A percentile compares a stretch with the other conserved stretches of the same genome.
These are phyloP conservation scores for Scutellaria baicalensis DNA, from an alignment of 257 asterid genomes.

Conservation along the genomic window DNA sequence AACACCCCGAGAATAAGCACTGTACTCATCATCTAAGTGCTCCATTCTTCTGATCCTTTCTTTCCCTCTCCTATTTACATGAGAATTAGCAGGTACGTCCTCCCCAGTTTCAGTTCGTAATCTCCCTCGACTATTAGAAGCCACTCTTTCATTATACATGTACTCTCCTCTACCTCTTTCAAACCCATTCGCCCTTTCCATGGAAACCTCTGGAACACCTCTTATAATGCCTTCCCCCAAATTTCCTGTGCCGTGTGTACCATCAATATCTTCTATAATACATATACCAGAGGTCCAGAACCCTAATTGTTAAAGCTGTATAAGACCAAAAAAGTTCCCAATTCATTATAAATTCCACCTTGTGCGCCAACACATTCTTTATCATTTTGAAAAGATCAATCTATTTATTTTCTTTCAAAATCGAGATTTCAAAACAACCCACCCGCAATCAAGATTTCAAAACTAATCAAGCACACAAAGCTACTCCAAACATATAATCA, in stretches of 20 bases:
- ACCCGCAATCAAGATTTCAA: not conserved
- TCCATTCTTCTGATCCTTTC: slow-evolving; percentile 25
- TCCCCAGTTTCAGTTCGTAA: slow-evolving; percentile 33
- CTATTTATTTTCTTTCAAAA: not conserved
- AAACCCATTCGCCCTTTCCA: slow-evolving; percentile 22
- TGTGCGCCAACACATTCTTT: not conserved
- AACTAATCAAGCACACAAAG: not conserved
- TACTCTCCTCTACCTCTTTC: slow-evolving; percentile 19
- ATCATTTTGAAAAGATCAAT: not conserved
- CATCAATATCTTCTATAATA: slow-evolving; percentile 30
- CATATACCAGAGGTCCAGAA: slow-evolving; percentile 22
- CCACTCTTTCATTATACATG: slow-evolving; percentile 17
- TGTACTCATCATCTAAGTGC: slow-evolving; percentile 24
- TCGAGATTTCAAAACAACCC: not conserved
- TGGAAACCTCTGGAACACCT: slow-evolving; percentile 23
- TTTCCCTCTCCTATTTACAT: slow-evolving; percentile 31
- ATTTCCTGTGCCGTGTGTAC: slow-evolving; percentile 15
- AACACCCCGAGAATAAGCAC: slow-evolving; percentile 16
- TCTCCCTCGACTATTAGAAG: slow-evolving; percentile 18
- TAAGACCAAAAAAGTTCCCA: slow-evolving; percentile 12
- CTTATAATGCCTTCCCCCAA: slow-evolving; percentile 22
- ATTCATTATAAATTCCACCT: not conserved
- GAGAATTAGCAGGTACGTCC: slow-evolving; percentile 12
- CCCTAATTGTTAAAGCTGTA: slow-evolving; percentile 47
- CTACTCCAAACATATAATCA: not conserved